Evolutionary conservation across 306 rosid species (phyloP).

Genomic region (Begonia fuchsioides): DNA sequence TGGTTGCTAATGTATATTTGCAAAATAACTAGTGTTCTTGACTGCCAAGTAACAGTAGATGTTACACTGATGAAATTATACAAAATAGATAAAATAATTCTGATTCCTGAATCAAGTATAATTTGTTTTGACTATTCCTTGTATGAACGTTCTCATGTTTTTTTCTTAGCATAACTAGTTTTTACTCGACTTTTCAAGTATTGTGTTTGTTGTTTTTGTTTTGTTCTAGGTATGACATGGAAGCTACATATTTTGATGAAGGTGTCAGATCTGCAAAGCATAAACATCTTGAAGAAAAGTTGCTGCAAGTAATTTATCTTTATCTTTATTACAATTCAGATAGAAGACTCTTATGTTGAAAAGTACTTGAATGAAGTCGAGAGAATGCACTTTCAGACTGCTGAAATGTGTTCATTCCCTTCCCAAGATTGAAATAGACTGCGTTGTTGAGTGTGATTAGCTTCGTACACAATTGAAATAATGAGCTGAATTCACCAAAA

Average conservation of each 20-base stretch:
- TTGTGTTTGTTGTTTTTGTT: background rate
- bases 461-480: too few relatives aligned
- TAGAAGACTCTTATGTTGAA: background rate
- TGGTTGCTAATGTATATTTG: background rate
- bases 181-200: too few relatives aligned
- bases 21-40: background rate
- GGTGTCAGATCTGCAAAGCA: conserved; percentile 85
- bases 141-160: background rate
- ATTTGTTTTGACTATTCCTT: background rate
- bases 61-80: too few relatives aligned
- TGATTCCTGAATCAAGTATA: too few relatives aligned
- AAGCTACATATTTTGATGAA: conserved; percentile 91
- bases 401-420: too few relatives aligned
- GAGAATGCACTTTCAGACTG: too few relatives aligned
- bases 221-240: conserved; percentile 65
- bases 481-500: too few relatives aligned
- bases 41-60: too few relatives aligned
- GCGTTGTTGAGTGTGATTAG: too few relatives aligned
- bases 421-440: too few relatives aligned
- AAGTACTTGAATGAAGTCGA: too few relatives aligned
- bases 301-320: conserved; percentile 39
- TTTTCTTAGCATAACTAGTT: background rate
- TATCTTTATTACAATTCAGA: background rate
- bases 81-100: too few relatives aligned
- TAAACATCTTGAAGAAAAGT: conserved; percentile 48